Evolutionary conservation across 345 rosid species (phyloP).

Genomic region (Ceriops decandra): DNA sequence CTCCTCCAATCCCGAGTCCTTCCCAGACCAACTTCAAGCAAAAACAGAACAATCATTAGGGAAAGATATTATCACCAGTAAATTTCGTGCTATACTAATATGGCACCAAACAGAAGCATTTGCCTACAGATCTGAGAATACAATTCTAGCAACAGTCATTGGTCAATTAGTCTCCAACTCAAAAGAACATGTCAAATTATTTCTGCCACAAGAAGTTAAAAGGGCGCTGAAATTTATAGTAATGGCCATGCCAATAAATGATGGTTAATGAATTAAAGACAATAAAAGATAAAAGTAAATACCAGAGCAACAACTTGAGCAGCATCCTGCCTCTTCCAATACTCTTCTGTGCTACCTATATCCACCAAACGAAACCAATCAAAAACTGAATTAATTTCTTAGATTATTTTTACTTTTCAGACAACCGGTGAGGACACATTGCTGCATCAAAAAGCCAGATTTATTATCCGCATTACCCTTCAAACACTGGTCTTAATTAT

Average conservation of each 20-base stretch:
- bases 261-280: neutral
- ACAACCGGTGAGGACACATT: too few species aligned
- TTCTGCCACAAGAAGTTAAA: neutral
- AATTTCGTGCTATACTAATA: neutral
- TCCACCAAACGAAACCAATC: conserved; percentile 3
- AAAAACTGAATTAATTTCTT: neutral
- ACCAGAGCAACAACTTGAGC: conserved; percentile 82
- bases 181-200: neutral
- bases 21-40: conserved; percentile 73
- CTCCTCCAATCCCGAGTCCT: conserved; percentile 93
- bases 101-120: neutral
- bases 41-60: conserved; percentile 19
- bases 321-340: conserved; percentile 85
- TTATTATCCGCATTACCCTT: neutral
- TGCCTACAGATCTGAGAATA: neutral
- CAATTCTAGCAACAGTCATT: too few species aligned
- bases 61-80: neutral
- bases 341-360: conserved; percentile 83
- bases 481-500: neutral
- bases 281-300: conserved; percentile 13
- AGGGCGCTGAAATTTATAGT: neutral
- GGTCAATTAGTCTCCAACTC: too few species aligned
- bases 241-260: neutral
- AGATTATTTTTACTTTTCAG: neutral
- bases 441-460: neutral